Percentiles rank a stretch among this genome's conserved stretches.
These are phyloP conservation scores for Paramecium octaurelia DNA, from an alignment of 73 alveolate genomes.

Conservation along the genomic window DNA sequence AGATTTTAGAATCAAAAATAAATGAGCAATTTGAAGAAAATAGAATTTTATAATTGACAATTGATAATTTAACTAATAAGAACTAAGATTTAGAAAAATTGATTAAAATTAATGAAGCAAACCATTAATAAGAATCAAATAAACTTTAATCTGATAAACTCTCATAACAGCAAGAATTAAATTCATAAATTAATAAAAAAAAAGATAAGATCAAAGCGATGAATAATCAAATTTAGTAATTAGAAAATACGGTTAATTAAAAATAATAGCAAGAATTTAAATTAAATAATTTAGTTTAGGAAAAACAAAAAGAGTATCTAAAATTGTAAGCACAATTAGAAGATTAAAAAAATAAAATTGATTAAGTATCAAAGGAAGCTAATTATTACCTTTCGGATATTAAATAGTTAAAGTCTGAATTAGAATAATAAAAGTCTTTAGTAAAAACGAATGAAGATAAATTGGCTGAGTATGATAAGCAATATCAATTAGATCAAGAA, in stretches of 20 bases:
- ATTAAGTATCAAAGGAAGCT: conserved; percentile 23
- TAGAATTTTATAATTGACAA: background rate
- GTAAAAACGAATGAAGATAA: background rate
- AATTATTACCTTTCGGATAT: background rate
- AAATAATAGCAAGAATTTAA: background rate
- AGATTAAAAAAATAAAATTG: conserved; percentile 13
- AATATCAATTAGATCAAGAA: background rate
- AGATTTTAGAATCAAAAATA: no score
- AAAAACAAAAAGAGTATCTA: background rate
- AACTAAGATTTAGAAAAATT: background rate
- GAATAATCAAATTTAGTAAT: background rate
- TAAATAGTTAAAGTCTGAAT: background rate
- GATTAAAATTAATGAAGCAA: background rate
- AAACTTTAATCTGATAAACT: background rate
- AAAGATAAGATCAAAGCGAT: background rate
- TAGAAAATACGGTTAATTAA: background rate
- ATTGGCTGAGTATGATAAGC: background rate
- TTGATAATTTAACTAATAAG: background rate
- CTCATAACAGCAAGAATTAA: background rate
- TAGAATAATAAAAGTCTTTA: background rate
- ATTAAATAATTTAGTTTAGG: background rate
- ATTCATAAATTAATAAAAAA: background rate
- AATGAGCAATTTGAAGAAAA: background rate
- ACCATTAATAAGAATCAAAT: background rate
- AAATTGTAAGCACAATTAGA: background rate